phyloP scores from a whole-genome alignment of 2,329 filamentous ascomycete genomes.

The Periconia digitata region DNA sequence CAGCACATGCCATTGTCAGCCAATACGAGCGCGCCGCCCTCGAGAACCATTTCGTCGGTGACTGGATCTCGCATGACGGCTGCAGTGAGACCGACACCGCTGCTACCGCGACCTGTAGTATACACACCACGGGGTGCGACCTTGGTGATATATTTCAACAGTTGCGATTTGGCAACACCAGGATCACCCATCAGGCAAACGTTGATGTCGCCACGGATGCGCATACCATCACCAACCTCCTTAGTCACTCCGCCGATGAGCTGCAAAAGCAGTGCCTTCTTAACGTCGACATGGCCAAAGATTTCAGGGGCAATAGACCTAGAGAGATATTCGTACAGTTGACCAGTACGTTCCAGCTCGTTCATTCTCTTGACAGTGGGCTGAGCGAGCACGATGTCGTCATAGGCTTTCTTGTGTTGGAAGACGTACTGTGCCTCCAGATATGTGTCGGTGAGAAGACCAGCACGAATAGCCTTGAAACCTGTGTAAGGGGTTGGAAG shows the following conservation, averaged over 20 bases:
- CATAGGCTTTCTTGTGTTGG: conserved; percentile 98
- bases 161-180: conserved; percentile 97
- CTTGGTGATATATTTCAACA: conserved; percentile 98
- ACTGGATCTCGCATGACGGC: conserved; percentile 83
- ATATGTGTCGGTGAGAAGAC: conserved; percentile 95
- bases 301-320: conserved; percentile 98
- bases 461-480: conserved; percentile 94
- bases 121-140: conserved; percentile 91
- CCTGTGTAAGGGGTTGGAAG: conserved; percentile 98
- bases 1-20: conserved; percentile 85
- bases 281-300: conserved; percentile 93
- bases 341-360: conserved; percentile 79
- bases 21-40: conserved; percentile 76
- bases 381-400: conserved; percentile 83
- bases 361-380: conserved; percentile 81
- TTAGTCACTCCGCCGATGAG: conserved; percentile 96
- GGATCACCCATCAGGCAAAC: conserved; percentile 99
- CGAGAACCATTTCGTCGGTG: conserved; percentile 81
- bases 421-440: conserved; percentile 90
- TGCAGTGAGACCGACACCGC: conserved; percentile 78
- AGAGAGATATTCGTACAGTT: conserved; percentile 93
- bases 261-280: conserved; percentile 93
- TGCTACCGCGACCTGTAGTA: conserved; percentile 78
- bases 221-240: conserved; percentile 97
- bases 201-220: conserved; percentile 98